Base-by-base conservation (phyloP, 2,329 filamentous ascomycete genomes). In the Apiospora malaysiana region DNA sequence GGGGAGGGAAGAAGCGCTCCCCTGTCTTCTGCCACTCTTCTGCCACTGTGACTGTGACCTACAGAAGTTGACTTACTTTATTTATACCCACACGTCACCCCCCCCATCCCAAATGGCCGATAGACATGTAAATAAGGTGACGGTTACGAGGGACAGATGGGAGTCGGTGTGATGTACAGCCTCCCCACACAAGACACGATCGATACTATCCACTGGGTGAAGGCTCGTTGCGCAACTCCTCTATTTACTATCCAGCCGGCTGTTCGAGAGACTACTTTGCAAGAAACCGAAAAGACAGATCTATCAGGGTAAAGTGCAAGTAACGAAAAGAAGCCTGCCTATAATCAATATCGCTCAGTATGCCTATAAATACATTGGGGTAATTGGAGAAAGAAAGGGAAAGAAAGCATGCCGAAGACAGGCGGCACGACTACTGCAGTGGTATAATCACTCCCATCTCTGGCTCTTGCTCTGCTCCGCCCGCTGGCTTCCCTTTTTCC, bases 311-410 rank as follows among this genome's bases (percentile, higher is more conserved):
- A 16, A 46, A 46, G 43, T 46, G 12, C 14, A 46, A 46, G 16
- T 14, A 42, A 42, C 40, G 21, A 27, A 40, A 40, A 59, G 40
- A 63, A 40, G 32, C 32, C 56, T 63, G 56, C 32, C 56, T 40
- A 63, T 23, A 40, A 32, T 63, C 56, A 40, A 40, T 21, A 40
- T 63, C 56, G 56, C 56, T 63, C 56, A 37, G n/a, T 63, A 40
- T 63, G 56, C 32, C 56, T 63, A 63, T 40, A 40, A 63, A 40
- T 63, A 63, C 56, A 63, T n/a, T n/a, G 56, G 56, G 56, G 56
- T 40, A n/a, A 27, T 59, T 8, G 56, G 21, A 14, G 7, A n/a
- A 56, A 37, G 8, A 32, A 40, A 32, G 40, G 1, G 27, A 32
- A 32, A 32, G 32, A 32, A 32, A 32, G 6, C 3, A 32, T 6